These are phyloP conservation scores for Sclerotinia subarctica DNA, from an alignment of 2,329 filamentous ascomycete species.

Conservation along the genomic window DNA sequence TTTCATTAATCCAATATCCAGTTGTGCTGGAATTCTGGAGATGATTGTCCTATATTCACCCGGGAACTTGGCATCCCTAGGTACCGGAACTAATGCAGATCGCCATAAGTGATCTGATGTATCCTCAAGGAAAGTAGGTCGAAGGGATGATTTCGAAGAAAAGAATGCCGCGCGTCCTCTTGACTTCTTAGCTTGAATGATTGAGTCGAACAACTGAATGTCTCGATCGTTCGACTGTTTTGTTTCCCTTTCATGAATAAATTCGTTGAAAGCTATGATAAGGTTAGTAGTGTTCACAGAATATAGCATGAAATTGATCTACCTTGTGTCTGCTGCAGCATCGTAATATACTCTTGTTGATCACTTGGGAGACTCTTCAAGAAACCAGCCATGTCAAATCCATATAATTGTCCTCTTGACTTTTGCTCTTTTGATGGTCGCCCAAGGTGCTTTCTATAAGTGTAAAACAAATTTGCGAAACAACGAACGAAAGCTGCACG, in stretches of 20 bases:
- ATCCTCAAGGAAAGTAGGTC: slow-evolving; percentile 64
- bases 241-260: slow-evolving; percentile 77
- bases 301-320: slow-evolving; percentile 26
- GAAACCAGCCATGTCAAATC: slow-evolving; percentile 64
- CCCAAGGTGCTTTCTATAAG: slow-evolving; percentile 61
- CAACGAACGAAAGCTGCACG: slow-evolving; percentile 63
- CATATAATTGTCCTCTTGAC: slow-evolving; percentile 56
- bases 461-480: slow-evolving; percentile 63
- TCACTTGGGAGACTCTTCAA: slow-evolving; percentile 62
- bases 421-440: slow-evolving; percentile 60
- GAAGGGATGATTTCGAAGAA: slow-evolving; percentile 32
- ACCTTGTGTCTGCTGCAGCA: slow-evolving; percentile 68
- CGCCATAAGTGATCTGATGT: slow-evolving; percentile 78
- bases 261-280: slow-evolving; percentile 68
- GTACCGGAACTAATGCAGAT: slow-evolving; percentile 58
- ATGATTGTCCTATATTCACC: slow-evolving; percentile 60
- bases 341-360: slow-evolving; percentile 60
- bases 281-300: slow-evolving; percentile 43
- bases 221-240: slow-evolving; percentile 58
- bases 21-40: slow-evolving; percentile 70
- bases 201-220: slow-evolving; percentile 78
- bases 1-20: slow-evolving; percentile 85
- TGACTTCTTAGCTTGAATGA: slow-evolving; percentile 73
- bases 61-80: slow-evolving; percentile 57
- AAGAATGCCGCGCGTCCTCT: slow-evolving; percentile 60